phyloP scores from a whole-genome alignment of 768 basidiomycete species.

The Pluteus cervinus region DNA sequence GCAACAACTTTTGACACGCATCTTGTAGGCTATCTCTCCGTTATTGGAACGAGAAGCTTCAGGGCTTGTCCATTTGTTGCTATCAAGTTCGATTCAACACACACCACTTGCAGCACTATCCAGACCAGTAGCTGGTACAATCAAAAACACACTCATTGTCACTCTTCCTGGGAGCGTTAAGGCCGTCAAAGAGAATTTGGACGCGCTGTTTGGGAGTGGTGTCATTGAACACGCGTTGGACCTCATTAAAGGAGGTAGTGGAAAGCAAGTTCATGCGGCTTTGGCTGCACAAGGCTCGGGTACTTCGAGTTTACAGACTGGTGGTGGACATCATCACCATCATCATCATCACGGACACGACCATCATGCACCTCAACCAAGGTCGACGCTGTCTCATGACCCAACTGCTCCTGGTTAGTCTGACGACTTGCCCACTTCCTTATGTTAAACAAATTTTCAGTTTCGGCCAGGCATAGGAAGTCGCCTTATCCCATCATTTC shows the following conservation, averaged over 20 bases:
- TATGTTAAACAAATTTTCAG: conserved; percentile 29
- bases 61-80: conserved; percentile 70
- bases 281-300: conserved; percentile 29
- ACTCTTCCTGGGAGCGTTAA: conserved; percentile 85
- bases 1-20: background rate
- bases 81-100: conserved; percentile 61
- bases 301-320: conserved; percentile 20
- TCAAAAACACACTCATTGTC: conserved; percentile 59
- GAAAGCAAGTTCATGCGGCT: conserved; percentile 48
- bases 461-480: conserved; percentile 61
- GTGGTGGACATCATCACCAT: conserved; percentile 32
- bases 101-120: conserved; percentile 81
- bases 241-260: conserved; percentile 62
- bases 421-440: background rate
- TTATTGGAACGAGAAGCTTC: conserved; percentile 64
- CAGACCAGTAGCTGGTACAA: conserved; percentile 75
- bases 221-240: conserved; percentile 70
- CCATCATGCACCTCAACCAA: conserved; percentile 42
- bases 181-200: conserved; percentile 76
- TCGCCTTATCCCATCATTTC: conserved; percentile 75
- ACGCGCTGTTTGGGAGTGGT: conserved; percentile 49
- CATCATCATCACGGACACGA: conserved; percentile 25
- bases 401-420: conserved; percentile 58
- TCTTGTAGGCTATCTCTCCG: conserved; percentile 46
- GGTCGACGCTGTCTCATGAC: conserved; percentile 60